Conservation (phyloP, 306 rosid species). For the Castanopsis chinensis region DNA sequence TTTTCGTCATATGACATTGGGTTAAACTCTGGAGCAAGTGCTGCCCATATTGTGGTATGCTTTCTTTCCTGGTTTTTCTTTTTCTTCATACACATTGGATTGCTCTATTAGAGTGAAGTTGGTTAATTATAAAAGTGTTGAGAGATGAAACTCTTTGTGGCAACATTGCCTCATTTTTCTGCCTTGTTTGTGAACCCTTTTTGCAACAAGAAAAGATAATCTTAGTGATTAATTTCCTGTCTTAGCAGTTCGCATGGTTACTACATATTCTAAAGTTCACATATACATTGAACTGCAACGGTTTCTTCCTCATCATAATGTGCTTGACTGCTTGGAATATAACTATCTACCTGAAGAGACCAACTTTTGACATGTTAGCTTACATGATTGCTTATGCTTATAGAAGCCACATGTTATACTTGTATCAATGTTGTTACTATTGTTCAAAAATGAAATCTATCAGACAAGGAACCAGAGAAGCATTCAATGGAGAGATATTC, state of each 20-base stretch:
- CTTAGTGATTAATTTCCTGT: not conserved
- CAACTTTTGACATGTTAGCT: too few species aligned
- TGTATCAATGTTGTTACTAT: too few species aligned
- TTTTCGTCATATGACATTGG: slow-evolving; percentile 87
- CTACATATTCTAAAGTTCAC: not conserved
- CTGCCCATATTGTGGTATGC: slow-evolving; percentile 82
- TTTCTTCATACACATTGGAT: slow-evolving; percentile 2
- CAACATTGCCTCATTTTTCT: not conserved
- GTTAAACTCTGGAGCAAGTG: slow-evolving; percentile 83
- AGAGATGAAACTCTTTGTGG: slow-evolving; percentile 1
- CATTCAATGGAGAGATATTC: too few species aligned
- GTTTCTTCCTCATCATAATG: too few species aligned
- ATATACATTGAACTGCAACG: too few species aligned
- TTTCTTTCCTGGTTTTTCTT: slow-evolving; percentile 12
- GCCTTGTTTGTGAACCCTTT: not conserved
- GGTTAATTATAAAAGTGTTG: slow-evolving; percentile 12
- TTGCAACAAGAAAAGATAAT: not conserved
- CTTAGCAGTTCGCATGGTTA: not conserved
- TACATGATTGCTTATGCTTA: too few species aligned
- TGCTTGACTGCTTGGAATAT: too few species aligned
- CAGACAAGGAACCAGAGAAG: too few species aligned
- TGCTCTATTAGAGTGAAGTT: too few species aligned
- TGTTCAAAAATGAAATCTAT: too few species aligned
- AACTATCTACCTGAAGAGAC: too few species aligned
- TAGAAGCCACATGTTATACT: too few species aligned